Conservation (phyloP, 257 asterid genomes). For the Thymus quinquecostatus region DNA sequence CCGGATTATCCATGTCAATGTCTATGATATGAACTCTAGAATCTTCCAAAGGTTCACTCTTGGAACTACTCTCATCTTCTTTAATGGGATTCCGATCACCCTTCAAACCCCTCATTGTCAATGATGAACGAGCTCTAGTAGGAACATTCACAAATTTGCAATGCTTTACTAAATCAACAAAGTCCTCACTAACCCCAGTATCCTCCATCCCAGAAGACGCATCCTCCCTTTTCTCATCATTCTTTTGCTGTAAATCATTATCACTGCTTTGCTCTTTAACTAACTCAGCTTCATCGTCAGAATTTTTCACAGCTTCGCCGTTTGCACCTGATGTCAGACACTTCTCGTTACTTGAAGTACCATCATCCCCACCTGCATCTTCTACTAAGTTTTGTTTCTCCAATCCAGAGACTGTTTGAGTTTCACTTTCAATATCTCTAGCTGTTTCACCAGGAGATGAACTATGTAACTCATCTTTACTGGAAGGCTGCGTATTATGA, state of each 20-base stretch:
- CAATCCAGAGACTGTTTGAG: slow-evolving; percentile 39
- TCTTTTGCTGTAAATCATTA: slow-evolving; percentile 39
- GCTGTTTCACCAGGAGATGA: slow-evolving; percentile 47
- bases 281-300: slow-evolving; percentile 45
- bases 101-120: slow-evolving; percentile 52
- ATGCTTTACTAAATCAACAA: slow-evolving; percentile 56
- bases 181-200: slow-evolving; percentile 39
- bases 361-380: slow-evolving; percentile 44
- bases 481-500: slow-evolving; percentile 42
- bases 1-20: slow-evolving; percentile 44
- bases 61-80: slow-evolving; percentile 41
- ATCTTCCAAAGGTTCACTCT: slow-evolving; percentile 47
- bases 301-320: slow-evolving; percentile 44
- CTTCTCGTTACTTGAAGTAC: slow-evolving; percentile 37
- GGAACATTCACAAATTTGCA: slow-evolving; percentile 65
- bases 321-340: slow-evolving; percentile 40
- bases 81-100: slow-evolving; percentile 39
- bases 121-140: slow-evolving; percentile 71
- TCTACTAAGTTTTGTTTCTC: slow-evolving; percentile 43
- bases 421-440: slow-evolving; percentile 36
- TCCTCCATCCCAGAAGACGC: slow-evolving; percentile 36
- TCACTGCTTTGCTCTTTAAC: slow-evolving; percentile 37
- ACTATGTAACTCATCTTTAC: slow-evolving; percentile 46
- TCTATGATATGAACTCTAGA: slow-evolving; percentile 44
- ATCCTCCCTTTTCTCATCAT: slow-evolving; percentile 40